Conservation (phyloP, 768 basidiomycete species). For the Amanita pallidorosea region DNA sequence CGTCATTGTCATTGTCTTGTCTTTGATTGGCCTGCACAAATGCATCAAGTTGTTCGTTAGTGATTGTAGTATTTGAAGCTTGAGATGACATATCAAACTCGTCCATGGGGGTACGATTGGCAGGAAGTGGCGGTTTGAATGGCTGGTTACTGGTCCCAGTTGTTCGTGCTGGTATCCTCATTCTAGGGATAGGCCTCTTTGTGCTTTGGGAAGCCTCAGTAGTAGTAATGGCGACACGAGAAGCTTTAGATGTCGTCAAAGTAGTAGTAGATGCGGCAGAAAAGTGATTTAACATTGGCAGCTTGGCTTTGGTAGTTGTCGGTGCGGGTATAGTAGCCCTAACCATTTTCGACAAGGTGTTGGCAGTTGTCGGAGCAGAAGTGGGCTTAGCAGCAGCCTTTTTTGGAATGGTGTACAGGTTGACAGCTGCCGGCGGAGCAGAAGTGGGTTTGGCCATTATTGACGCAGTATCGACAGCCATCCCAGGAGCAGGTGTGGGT, state of each 20-base stretch:
- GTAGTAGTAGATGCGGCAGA: background rate
- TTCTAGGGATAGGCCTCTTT: background rate
- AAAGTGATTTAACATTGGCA: background rate
- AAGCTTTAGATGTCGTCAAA: background rate
- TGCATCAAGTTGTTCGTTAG: background rate
- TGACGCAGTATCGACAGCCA: background rate
- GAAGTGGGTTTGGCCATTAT: background rate
- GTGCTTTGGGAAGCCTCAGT: background rate
- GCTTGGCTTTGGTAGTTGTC: background rate
- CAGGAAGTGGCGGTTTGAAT: slow-evolving; percentile 1
- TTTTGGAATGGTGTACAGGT: background rate
- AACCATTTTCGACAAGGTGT: background rate
- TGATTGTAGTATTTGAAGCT: background rate
- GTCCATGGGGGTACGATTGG: background rate
- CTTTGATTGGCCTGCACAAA: background rate
- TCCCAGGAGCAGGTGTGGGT: background rate
- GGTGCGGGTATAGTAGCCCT: background rate
- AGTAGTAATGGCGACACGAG: background rate
- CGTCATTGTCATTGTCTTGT: no score
- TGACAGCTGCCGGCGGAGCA: slow-evolving; percentile 1
- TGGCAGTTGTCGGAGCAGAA: background rate
- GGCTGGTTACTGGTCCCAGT: background rate
- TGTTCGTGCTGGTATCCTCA: background rate
- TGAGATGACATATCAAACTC: background rate
- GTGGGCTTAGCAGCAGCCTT: background rate